Base-by-base conservation (phyloP, 1,284 basidiomycete species). In the Cutaneotrichosporon cavernicola region DNA sequence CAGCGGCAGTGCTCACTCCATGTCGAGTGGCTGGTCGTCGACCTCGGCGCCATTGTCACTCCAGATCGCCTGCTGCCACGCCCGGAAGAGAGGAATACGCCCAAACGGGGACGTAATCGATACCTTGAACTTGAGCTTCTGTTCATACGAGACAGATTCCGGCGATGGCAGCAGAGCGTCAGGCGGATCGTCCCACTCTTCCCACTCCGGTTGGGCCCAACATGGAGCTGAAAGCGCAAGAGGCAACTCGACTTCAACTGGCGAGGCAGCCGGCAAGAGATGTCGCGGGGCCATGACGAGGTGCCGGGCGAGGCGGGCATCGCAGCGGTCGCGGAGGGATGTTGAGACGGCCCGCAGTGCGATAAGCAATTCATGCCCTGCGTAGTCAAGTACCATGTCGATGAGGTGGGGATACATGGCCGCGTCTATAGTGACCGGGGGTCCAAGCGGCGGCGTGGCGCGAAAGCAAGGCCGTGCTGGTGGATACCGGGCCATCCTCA, bases 61-160 rank as follows among this genome's bases (percentile, higher is more conserved):
- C 51, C 51, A 53, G 13, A 53, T 9, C 9, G 51, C 51, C 51
- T 34, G 51, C 30, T 53, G 51, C 51, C 51, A 53, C 14, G 51
- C 31, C 13, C 51, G 51, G 31, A 53, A 53, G 18, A 53, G 30
- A 3, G 51, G 51, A 18, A 53, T 34, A 10, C 51, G 51, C 14
- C 51, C 51, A 18, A n/a, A 53, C 5, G 51, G 51, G 5, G 51
- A 53, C 5, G 51, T 53, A 31, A 53, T 53, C 30, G 51, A 53
- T 5, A 53, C 16, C 30, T 53, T 18, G 31, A 34, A 53, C 31
- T 53, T 18, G 31, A 34, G 34, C 31, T 34, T 14, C 26, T 32
- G 13, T 30, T 14, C 18, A 5, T 16, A 30, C 22, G 31, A 13
- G 8, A 10, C 18, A 31, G 51, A 18, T 34, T 31, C 31, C 13